These are phyloP conservation scores for Starmerella bacillaris DNA, from an alignment of 805 yeast genomes.

Conservation along the genomic window DNA sequence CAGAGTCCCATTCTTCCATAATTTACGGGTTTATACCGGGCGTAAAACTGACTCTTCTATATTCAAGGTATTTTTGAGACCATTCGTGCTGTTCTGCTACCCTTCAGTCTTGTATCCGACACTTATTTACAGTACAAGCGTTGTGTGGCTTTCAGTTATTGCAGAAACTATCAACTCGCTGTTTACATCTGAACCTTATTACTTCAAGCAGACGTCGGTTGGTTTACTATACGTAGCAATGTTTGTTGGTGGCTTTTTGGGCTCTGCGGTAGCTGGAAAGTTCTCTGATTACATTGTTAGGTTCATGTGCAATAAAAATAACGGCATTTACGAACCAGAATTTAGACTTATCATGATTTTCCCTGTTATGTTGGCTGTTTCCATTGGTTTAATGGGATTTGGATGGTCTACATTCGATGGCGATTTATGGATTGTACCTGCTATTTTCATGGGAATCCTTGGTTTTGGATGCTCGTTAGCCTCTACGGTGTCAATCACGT, in stretches of 20 bases:
- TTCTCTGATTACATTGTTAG: constrained; percentile 34
- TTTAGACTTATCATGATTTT: constrained; percentile 37
- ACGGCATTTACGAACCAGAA: constrained; percentile 47
- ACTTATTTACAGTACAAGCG: constrained; percentile 36
- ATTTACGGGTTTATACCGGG: constrained; percentile 32
- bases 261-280: constrained; percentile 37
- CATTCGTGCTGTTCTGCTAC: constrained; percentile 32
- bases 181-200: constrained; percentile 30
- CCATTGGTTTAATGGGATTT: constrained; percentile 42
- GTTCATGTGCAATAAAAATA: constrained; percentile 28
- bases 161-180: constrained; percentile 38
- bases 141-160: constrained; percentile 46
- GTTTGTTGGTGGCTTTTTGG: constrained; percentile 39
- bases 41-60: constrained; percentile 33
- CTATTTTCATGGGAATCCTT: constrained; percentile 36
- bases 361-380: constrained; percentile 30
- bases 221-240: constrained; percentile 41
- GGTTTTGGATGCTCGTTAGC: constrained; percentile 46
- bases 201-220: constrained; percentile 29
- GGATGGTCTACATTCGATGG: constrained; percentile 38
- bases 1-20: constrained; percentile 19
- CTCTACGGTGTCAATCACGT: constrained; percentile 44
- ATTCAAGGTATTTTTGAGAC: constrained; percentile 40
- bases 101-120: constrained; percentile 37
- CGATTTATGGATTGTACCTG: constrained; percentile 41